phyloP scores from a whole-genome alignment of 345 rosid species.

The Eucalyptus victrix region DNA sequence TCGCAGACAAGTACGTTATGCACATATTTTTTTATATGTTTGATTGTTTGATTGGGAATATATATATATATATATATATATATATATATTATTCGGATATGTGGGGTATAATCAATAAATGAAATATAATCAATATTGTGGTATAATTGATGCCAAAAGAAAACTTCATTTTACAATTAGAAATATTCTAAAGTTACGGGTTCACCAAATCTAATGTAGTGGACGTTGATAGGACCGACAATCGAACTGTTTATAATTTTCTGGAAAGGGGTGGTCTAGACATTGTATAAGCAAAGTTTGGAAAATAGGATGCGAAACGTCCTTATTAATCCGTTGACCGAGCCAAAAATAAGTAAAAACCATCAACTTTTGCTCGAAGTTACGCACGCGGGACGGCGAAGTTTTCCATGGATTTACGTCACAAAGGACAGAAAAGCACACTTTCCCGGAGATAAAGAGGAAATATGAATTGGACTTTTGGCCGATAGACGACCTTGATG shows the following conservation, averaged over 20 bases:
- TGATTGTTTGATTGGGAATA: no score
- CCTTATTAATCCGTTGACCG: neutral
- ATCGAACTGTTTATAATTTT: neutral
- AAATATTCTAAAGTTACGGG: no score
- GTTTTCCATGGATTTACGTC: neutral
- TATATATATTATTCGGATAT: no score
- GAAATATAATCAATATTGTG: no score
- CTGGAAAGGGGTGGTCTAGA: neutral
- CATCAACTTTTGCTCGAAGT: neutral
- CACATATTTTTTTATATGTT: no score
- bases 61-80: no score
- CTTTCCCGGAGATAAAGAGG: neutral
- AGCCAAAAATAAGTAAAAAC: neutral
- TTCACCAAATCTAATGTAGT: neutral
- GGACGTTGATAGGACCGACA: neutral
- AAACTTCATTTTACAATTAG: no score
- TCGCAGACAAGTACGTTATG: no score
- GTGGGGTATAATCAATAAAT: no score
- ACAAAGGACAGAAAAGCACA: neutral
- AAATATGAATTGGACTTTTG: neutral
- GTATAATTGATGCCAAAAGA: no score
- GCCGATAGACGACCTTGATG: neutral
- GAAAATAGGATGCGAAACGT: neutral
- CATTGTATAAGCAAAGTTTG: neutral
- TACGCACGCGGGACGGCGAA: neutral